Base-by-base conservation (phyloP, 2,329 filamentous ascomycete species). In the Botrytis cinerea region DNA sequence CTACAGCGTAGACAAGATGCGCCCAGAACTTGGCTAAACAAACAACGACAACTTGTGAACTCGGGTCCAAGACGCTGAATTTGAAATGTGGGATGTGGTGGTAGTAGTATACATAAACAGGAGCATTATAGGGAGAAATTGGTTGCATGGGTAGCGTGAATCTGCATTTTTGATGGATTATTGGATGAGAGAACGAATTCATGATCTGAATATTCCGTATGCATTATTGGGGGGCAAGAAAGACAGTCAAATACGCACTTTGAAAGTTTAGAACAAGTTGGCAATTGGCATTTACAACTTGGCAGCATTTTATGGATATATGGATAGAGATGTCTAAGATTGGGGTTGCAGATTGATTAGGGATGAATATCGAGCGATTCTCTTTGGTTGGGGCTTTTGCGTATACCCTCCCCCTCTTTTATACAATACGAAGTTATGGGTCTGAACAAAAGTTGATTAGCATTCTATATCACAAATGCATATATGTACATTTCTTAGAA, bases 21-120 rank as follows among this genome's bases (percentile, higher is more conserved):
- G 77, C 92, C 93, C 22, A 91, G 90, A 83, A 95, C 92, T 83
- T 97, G 93, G 92, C 84, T 97, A 78, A 93, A 93, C 79, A 94
- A 93, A 85, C 93, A 96, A 86, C 88, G 93, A 80, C 88, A 90
- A 80, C 86, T 90, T 85, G 88, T 92, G 77, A 90, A 91, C 73
- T 74, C 80, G 20, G 78, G 79, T 22, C 79, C 79, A 35, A 76
- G 80, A 74, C 75, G 80, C 54, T 70, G 54, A 70, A 60, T 35
- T 46, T n/a, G 38, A 22, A 8, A 68, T 16, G 16, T 72, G 28
- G 14, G 35, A 38, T 9, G 38, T 38, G 20, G n/a, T 51, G 20
- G 45, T 38, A 20, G 18, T 20, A 28, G 18, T 35, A 66, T 40
- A 45, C 60, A 51, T 66, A 57, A 35, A 54, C 7, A 43, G 38